Percentiles rank a stretch among this genome's conserved stretches.
Conservation (phyloP, 2,329 filamentous ascomycete genomes). For the Curvularia verruculosa region DNA sequence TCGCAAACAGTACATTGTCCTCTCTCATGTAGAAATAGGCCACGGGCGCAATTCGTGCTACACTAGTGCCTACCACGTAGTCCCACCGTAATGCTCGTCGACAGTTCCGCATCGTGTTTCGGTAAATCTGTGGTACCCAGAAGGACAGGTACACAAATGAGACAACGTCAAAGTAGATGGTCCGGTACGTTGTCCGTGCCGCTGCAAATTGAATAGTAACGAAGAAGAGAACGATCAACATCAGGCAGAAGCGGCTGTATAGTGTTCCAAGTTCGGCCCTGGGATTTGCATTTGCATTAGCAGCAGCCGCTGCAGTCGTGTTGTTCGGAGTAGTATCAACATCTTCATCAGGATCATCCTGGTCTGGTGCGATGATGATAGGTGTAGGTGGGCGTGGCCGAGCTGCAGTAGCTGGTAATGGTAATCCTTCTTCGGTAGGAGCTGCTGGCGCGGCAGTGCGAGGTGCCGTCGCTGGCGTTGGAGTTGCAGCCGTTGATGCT, state of each 20-base stretch:
- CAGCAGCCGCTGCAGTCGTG: conserved; percentile 21
- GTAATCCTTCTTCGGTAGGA: conserved; percentile 47
- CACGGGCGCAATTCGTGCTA: conserved; percentile 78
- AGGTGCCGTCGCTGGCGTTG: conserved; percentile 29
- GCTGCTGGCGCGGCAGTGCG: conserved; percentile 28
- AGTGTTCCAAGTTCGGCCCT: conserved; percentile 61
- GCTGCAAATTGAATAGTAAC: conserved; percentile 64
- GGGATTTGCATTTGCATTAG: conserved; percentile 34
- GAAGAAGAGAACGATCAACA: conserved; percentile 63
- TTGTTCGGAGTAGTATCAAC: conserved; percentile 31
- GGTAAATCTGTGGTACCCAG: conserved; percentile 89
- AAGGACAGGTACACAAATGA: conserved; percentile 82
- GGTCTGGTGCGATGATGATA: conserved; percentile 65
- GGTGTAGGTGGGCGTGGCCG: conserved; percentile 57
- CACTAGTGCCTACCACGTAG: conserved; percentile 83
- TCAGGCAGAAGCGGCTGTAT: conserved; percentile 67
- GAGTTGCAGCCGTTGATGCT: conserved; percentile 35
- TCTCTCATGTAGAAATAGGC: conserved; percentile 81
- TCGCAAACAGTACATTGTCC: conserved; percentile 81
- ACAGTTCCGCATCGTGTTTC: conserved; percentile 89
- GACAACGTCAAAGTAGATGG: conserved; percentile 66
- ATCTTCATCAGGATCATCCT: conserved; percentile 56
- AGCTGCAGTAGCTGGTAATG: conserved; percentile 58
- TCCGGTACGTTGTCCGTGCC: conserved; percentile 60
- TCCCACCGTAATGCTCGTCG: conserved; percentile 89